A percentile compares a stretch with the other conserved stretches of the same genome.
Evolutionary conservation across 805 yeast species (phyloP).

Genomic region (Schwanniomyces vanrijiae): DNA sequence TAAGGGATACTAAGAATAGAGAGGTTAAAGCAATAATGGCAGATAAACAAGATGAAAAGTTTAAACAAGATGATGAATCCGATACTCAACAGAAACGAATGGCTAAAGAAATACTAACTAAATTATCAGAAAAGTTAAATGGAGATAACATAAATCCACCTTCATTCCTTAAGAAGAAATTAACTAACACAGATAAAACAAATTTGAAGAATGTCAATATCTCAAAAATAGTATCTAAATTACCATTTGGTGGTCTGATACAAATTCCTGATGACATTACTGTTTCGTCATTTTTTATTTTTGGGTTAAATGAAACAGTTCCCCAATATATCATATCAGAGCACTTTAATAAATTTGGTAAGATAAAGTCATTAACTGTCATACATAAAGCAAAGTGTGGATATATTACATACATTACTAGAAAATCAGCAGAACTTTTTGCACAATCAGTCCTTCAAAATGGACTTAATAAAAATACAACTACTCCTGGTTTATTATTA

Average conservation of each 20-base stretch:
- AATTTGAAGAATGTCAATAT: slow-evolving; percentile 42
- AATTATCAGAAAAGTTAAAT: slow-evolving; percentile 40
- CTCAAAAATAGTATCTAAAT: slow-evolving; percentile 49
- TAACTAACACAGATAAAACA: background rate
- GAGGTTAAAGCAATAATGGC: slow-evolving; percentile 43
- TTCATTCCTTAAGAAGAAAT: background rate
- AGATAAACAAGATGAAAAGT: slow-evolving; percentile 53
- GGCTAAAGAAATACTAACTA: slow-evolving; percentile 53
- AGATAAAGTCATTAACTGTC: slow-evolving; percentile 47
- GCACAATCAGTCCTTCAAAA: slow-evolving; percentile 20
- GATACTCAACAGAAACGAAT: slow-evolving; percentile 15
- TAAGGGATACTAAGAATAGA: slow-evolving; percentile 19
- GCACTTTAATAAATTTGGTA: slow-evolving; percentile 45
- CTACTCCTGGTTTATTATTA: slow-evolving; percentile 33
- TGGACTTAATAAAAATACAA: slow-evolving; percentile 24
- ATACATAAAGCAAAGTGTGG: slow-evolving; percentile 66
- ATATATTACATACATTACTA: slow-evolving; percentile 51
- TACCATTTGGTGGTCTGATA: slow-evolving; percentile 71
- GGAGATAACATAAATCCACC: slow-evolving; percentile 2
- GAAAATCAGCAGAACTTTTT: slow-evolving; percentile 51
- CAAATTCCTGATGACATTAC: slow-evolving; percentile 36
- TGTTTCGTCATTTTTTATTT: slow-evolving; percentile 65
- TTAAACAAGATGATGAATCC: slow-evolving; percentile 22
- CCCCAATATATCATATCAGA: slow-evolving; percentile 64
- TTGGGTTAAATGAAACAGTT: slow-evolving; percentile 66